Conservation (phyloP, 305 asterid genomes). For the Euphrasia arctica region DNA sequence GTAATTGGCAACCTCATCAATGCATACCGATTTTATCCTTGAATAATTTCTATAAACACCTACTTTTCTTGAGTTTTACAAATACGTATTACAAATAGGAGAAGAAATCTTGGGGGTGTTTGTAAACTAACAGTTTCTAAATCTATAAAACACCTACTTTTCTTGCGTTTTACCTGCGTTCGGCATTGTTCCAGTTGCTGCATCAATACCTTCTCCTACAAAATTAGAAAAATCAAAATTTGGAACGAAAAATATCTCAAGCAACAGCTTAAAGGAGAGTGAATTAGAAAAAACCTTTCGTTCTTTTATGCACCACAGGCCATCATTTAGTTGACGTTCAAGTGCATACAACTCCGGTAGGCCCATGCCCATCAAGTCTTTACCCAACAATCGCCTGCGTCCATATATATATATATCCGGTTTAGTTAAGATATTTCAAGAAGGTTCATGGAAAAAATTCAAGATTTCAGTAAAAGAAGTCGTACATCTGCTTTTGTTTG, state of each 20-base stretch:
- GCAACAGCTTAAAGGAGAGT: background rate
- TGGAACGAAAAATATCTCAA: constrained; percentile 1
- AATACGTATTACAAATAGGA: background rate
- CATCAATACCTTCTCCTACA: constrained; percentile 52
- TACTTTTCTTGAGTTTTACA: too few species aligned
- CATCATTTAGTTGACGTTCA: constrained; percentile 54
- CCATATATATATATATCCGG: constrained; percentile 1
- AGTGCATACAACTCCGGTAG: constrained; percentile 50
- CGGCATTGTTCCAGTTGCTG: constrained; percentile 46
- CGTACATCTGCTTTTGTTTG: constrained; percentile 52
- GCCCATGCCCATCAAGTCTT: constrained; percentile 48
- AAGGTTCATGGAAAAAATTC: background rate
- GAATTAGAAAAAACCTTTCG: constrained; percentile 50
- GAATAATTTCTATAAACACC: too few species aligned
- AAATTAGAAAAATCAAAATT: constrained; percentile 16
- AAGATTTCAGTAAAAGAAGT: constrained; percentile 22
- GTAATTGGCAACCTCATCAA: background rate
- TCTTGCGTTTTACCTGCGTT: constrained; percentile 32
- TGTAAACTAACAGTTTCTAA: background rate
- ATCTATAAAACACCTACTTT: too few species aligned
- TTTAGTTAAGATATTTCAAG: constrained; percentile 2
- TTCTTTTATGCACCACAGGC: constrained; percentile 51
- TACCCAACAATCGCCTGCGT: constrained; percentile 54
- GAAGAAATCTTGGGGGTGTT: background rate
- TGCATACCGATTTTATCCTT: background rate